Evolutionary conservation across 1,284 basidiomycete species (phyloP).

Genomic region (Agroathelia rolfsii): DNA sequence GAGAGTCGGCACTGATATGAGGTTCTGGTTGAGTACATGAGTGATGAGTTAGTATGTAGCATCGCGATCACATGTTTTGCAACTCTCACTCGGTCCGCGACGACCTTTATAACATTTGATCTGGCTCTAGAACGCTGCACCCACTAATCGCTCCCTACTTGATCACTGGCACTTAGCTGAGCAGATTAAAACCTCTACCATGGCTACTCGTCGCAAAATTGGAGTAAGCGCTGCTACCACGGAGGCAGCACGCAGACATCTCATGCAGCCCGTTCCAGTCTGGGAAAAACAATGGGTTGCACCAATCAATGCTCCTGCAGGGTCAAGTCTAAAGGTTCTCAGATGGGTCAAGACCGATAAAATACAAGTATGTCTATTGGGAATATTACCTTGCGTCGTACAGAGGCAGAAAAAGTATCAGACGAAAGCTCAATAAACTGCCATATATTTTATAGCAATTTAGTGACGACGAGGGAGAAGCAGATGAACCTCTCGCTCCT

Average conservation of each 20-base stretch:
- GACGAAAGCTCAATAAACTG: slow-evolving; percentile 7
- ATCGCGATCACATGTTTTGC: not conserved
- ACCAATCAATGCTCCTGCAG: slow-evolving; percentile 40
- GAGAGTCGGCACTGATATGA: too few species aligned
- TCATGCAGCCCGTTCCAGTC: slow-evolving; percentile 71
- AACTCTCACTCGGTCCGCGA: not conserved
- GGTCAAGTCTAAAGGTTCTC: slow-evolving; percentile 52
- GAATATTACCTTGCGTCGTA: not conserved
- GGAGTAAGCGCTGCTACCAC: slow-evolving; percentile 66
- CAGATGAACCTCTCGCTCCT: slow-evolving; percentile 65
- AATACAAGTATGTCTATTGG: slow-evolving; percentile 41
- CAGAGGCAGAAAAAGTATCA: slow-evolving; percentile 1
- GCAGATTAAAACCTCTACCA: too few species aligned
- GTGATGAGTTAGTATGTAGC: too few species aligned
- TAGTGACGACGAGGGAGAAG: slow-evolving; percentile 69
- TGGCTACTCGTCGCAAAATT: slow-evolving; percentile 64
- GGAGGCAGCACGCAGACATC: slow-evolving; percentile 66
- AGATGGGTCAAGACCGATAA: slow-evolving; percentile 72
- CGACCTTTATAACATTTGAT: too few species aligned
- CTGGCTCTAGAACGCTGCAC: too few species aligned
- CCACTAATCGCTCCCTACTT: too few species aligned
- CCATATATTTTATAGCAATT: slow-evolving; percentile 45
- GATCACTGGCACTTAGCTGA: too few species aligned
- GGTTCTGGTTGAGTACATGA: too few species aligned
- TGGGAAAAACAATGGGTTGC: slow-evolving; percentile 67